These are phyloP conservation scores for Pyrenophora graminea DNA, from an alignment of 2,329 filamentous ascomycete species.

Conservation along the genomic window DNA sequence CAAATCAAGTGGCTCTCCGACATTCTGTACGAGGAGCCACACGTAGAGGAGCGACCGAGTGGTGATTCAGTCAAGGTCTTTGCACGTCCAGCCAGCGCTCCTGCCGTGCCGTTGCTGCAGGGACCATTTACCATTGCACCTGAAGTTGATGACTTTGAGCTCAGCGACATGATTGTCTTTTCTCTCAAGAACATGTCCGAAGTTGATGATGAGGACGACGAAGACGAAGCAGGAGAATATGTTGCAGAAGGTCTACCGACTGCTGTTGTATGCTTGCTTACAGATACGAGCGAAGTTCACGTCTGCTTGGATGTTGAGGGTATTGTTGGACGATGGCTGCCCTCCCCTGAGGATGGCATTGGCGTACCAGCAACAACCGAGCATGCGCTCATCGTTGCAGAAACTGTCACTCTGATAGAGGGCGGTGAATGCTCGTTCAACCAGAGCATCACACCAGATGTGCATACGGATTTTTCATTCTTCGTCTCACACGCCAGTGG, in stretches of 20 bases:
- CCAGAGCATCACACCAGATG: slow-evolving; percentile 62
- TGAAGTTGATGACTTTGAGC: slow-evolving; percentile 58
- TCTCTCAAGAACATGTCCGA: slow-evolving; percentile 55
- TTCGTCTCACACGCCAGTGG: slow-evolving; percentile 61
- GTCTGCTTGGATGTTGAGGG: slow-evolving; percentile 65
- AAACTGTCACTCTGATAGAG: slow-evolving; percentile 44
- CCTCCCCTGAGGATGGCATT: slow-evolving; percentile 44
- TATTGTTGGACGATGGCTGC: slow-evolving; percentile 66
- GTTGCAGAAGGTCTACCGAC: slow-evolving; percentile 58
- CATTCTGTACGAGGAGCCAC: slow-evolving; percentile 54
- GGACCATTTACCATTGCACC: slow-evolving; percentile 62
- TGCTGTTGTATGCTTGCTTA: slow-evolving; percentile 62
- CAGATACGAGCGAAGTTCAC: slow-evolving; percentile 60
- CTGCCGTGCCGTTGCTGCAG: slow-evolving; percentile 63
- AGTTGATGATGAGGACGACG: slow-evolving; percentile 52
- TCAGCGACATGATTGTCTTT: slow-evolving; percentile 65
- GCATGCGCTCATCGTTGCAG: slow-evolving; percentile 45
- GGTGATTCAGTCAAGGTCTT: slow-evolving; percentile 58
- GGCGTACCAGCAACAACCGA: slow-evolving; percentile 22
- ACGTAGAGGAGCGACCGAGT: slow-evolving; percentile 46
- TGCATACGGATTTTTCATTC: slow-evolving; percentile 61
- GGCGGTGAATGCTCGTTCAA: slow-evolving; percentile 44
- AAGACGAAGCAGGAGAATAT: no score
- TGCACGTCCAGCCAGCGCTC: slow-evolving; percentile 57
- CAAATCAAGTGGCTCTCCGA: slow-evolving; percentile 63